Evolutionary conservation across 2,329 filamentous ascomycete genomes (phyloP).

Genomic region (Fusarium torreyae): DNA sequence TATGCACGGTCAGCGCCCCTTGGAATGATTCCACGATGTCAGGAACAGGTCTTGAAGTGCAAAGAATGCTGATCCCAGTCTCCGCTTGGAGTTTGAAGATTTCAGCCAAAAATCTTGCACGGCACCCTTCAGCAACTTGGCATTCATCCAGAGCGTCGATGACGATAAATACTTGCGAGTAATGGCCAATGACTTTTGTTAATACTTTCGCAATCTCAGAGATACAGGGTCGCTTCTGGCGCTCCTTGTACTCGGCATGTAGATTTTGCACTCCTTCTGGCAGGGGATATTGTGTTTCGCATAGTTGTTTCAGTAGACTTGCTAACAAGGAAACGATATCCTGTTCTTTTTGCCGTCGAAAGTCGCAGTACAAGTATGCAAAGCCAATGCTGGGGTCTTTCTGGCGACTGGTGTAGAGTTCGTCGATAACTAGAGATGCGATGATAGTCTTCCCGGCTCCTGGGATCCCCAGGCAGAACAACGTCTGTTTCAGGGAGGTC

Average conservation of each 20-base stretch:
- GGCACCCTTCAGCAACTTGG: background rate
- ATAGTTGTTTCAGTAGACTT: conserved; percentile 7
- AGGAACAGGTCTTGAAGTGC: conserved; percentile 45
- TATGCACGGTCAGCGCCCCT: background rate
- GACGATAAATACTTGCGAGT: conserved; percentile 21
- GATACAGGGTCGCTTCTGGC: too few relatives aligned
- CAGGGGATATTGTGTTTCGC: too few relatives aligned
- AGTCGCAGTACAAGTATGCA: conserved; percentile 12
- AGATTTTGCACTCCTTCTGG: too few relatives aligned
- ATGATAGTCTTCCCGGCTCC: conserved; percentile 19
- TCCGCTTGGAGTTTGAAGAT: conserved; percentile 11
- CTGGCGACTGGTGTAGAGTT: background rate
- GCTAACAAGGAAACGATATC: background rate
- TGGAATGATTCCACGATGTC: conserved; percentile 23
- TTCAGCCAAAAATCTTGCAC: background rate
- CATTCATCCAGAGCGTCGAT: conserved; percentile 51
- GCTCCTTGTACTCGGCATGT: too few relatives aligned
- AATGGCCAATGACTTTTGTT: too few relatives aligned
- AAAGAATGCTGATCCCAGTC: conserved; percentile 30
- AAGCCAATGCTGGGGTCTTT: background rate
- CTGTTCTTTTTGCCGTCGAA: background rate
- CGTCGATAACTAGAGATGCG: conserved; percentile 1
- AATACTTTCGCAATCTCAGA: too few relatives aligned
- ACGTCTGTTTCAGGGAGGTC: background rate
- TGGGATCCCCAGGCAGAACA: conserved; percentile 7